Evolutionary conservation across 768 basidiomycete species (phyloP).

Genomic region (Trametes cingulata): DNA sequence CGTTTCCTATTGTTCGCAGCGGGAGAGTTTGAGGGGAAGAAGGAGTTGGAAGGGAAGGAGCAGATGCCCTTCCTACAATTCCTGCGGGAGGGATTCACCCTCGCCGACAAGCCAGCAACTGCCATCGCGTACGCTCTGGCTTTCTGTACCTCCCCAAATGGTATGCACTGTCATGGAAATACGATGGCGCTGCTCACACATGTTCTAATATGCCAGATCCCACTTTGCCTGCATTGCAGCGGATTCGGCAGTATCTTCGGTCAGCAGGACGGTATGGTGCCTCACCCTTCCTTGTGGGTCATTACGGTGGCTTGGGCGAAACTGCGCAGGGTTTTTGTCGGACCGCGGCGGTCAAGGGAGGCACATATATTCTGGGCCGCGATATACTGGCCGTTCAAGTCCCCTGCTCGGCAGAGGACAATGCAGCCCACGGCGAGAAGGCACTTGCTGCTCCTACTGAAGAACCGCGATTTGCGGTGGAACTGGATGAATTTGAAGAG

Average conservation of each 20-base stretch:
- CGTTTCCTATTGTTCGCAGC: constrained; percentile 84
- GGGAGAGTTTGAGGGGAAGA: constrained; percentile 67
- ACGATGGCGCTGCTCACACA: neutral
- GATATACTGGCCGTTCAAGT: constrained; percentile 35
- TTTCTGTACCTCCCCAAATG: constrained; percentile 58
- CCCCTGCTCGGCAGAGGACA: constrained; percentile 23
- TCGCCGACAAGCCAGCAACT: constrained; percentile 56
- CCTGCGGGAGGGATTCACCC: constrained; percentile 60
- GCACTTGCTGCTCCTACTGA: neutral
- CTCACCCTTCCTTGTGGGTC: constrained; percentile 90
- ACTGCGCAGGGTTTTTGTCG: constrained; percentile 91
- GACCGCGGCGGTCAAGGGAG: constrained; percentile 78
- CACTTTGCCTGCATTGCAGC: constrained; percentile 62
- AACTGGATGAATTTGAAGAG: constrained; percentile 63
- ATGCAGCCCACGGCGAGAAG: constrained; percentile 4
- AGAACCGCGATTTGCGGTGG: constrained; percentile 40
- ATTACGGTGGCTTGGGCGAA: constrained; percentile 93
- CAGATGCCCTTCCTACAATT: constrained; percentile 61
- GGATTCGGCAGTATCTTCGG: constrained; percentile 71
- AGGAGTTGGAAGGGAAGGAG: constrained; percentile 59
- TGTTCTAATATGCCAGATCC: constrained; percentile 48
- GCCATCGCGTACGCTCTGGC: constrained; percentile 81
- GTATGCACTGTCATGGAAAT: constrained; percentile 40
- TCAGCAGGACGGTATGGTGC: constrained; percentile 85
- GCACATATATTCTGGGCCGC: constrained; percentile 71